Base-by-base conservation (phyloP, 2,329 filamentous ascomycete species). In the Aotearoamyces nothofagi region DNA sequence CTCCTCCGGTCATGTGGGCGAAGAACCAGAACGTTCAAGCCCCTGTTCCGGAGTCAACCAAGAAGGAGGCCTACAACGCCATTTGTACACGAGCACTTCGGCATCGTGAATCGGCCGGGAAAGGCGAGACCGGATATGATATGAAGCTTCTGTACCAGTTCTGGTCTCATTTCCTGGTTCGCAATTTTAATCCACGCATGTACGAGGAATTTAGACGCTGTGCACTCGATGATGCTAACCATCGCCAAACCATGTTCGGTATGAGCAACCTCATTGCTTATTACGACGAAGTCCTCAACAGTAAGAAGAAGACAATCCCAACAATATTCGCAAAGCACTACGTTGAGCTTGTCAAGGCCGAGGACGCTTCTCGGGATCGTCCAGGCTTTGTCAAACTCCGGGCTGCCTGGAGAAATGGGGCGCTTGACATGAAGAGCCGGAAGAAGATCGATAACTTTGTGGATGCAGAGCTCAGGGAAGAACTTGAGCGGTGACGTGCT, bases 131-230 rank as follows among this genome's bases (percentile, higher is more conserved):
- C 22, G 63, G 66, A 27, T 56, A 60, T 35, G 63, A 72, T 43
- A 73, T 78, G 61, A 63, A 69, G 45, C 61, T 70, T 33, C 63
- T 81, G 16, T 83, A 82, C 55, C 64, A 72, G 38, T 80, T 80
- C 56, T 84, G 78, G 76, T 70, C 71, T 12, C 68, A 77, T 49
- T 80, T 78, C 46, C 61, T 84, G 38, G 64, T 72, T 37, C 63
- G 69, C 43, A 75, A 78, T 53, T 83, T 84, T 63, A 79, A 84
- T 51, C 60, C 63, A 33, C 60, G 59, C 46, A 79, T 86, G 69
- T 84, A 84, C 55, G 59, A 69, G 46, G 78, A 84, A 50, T 83
- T 84, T 55, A 69, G 70, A 38, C 57, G 59, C 43, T 61, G 67
- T 48, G 78, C 78, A 31, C 55, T 75, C 36, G 69, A 75, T 46